Percentiles rank a stretch among this genome's conserved stretches.
Conservation (phyloP, 1,139 yeast species). For the Kodamaea sp. region DNA sequence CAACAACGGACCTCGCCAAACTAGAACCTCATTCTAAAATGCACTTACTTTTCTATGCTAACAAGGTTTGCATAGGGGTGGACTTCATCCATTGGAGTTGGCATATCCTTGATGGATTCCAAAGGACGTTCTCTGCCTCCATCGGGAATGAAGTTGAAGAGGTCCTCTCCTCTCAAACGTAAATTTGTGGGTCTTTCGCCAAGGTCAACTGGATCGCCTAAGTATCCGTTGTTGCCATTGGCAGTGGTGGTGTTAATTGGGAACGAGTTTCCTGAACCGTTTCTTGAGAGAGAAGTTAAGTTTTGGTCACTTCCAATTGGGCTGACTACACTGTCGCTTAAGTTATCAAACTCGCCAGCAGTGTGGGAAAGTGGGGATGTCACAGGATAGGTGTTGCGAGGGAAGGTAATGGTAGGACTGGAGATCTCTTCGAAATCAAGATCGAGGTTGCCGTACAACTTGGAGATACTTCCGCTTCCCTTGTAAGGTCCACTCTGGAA, state of each 20-base stretch:
- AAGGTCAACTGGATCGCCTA: conserved; percentile 16
- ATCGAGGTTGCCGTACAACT: conserved; percentile 33
- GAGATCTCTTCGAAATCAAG: conserved; percentile 19
- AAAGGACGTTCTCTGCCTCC: conserved; percentile 10
- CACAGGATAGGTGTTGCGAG: conserved; percentile 4
- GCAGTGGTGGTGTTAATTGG: too few species aligned
- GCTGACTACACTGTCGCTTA: conserved; percentile 16
- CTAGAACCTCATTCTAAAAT: too few species aligned
- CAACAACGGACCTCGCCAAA: too few species aligned
- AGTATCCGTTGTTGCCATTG: conserved; percentile 2
- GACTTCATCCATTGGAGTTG: conserved; percentile 25
- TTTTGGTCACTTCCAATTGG: conserved; percentile 12
- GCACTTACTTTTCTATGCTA: conserved; percentile 7
- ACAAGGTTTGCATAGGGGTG: conserved; percentile 19
- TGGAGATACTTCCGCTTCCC: conserved; percentile 36
- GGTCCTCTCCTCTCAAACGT: conserved; percentile 4
- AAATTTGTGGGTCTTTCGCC: neutral
- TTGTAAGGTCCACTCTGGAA: conserved; percentile 17
- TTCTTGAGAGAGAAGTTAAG: conserved; percentile 1
- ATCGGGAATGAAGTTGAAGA: conserved; percentile 6
- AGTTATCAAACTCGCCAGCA: conserved; percentile 13
- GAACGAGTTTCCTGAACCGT: conserved; percentile 3
- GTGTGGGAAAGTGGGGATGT: neutral
- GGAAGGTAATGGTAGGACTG: conserved; percentile 18
- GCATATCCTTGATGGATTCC: conserved; percentile 25